Conservation (phyloP, 2,329 filamentous ascomycete species). For the Tolypocladium tundrense region DNA sequence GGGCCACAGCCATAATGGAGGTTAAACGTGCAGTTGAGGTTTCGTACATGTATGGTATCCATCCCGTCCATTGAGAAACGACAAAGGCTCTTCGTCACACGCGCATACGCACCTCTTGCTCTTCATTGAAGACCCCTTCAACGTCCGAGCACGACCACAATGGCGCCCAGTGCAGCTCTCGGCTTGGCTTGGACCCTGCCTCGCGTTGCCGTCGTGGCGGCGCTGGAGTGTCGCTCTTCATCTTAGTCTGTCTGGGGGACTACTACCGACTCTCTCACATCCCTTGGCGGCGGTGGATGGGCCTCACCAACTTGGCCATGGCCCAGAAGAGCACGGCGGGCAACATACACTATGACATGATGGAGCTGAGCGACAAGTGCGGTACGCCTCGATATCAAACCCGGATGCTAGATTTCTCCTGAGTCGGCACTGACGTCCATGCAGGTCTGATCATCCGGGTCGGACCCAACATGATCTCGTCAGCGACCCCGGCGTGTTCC, state of each 20-base stretch:
- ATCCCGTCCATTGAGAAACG: too few relatives aligned
- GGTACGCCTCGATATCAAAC: too few relatives aligned
- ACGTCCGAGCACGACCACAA: background rate
- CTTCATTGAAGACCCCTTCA: too few relatives aligned
- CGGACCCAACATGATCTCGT: constrained; percentile 36
- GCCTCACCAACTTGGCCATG: constrained; percentile 2
- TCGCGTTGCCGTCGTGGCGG: background rate
- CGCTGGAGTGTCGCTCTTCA: background rate
- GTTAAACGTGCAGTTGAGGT: too few relatives aligned
- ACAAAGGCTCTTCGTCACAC: too few relatives aligned
- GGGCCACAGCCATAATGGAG: too few relatives aligned
- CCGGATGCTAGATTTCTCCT: too few relatives aligned
- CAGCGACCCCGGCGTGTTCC: constrained; percentile 30
- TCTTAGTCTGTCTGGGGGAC: background rate
- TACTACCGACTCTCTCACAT: constrained; percentile 4
- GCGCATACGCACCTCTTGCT: too few relatives aligned
- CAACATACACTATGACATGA: constrained; percentile 11
- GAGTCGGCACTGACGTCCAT: too few relatives aligned
- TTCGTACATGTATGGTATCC: too few relatives aligned
- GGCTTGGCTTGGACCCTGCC: background rate
- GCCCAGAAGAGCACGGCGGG: constrained; percentile 8
- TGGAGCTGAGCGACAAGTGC: too few relatives aligned
- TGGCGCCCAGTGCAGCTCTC: background rate
- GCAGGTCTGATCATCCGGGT: constrained; percentile 16
- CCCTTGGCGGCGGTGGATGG: constrained; percentile 2